Base-by-base conservation (phyloP, 768 basidiomycete species). In the Termitomyces sp. region DNA sequence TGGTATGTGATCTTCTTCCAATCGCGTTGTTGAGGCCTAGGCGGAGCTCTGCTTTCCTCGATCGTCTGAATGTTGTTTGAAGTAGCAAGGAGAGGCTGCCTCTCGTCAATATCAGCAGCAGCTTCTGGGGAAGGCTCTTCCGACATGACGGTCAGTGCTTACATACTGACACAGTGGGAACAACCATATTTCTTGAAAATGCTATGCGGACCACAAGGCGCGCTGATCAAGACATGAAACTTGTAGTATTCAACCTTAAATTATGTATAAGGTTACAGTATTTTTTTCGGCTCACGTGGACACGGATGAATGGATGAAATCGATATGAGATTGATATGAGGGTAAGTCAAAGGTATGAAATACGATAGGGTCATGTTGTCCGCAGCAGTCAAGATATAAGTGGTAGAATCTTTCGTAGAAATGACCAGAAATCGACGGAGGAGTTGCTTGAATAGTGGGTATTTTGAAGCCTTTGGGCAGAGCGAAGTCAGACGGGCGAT, bases 1-100 rank as follows among this genome's bases (percentile, higher is more conserved):
- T 75, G 76, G 58, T 67, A 63, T 0, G 67, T 63, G 0, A 64
- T 50, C 55, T 64, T 68, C 49, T 59, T 69, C 68, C 68, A 68
- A 43, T 32, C n/a, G 41, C 45, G 48, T 50, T 50, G 34, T 45
- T 54, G 47, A 40, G 43, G 21, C 23, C 53, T 3, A 21, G 39
- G 30, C 4, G 35, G 17, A 27, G 10, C 25, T 50, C 17, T 11
- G 17, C 1, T 25, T 4, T 30, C 45, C 25, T 51, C 39, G 12
- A 40, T 8, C 17, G 52, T 42, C 37, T 1, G 37, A 53, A 23
- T 12, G 19, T 21, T n/a, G 28, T 17, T 19, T 52, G 39, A 35
- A 23, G 16, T 21, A 9, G 19, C 40, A 21, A 53, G 28, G 19
- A 53, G 52, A 27, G 52, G 52, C 23, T 53, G 52, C 14, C 28